Percentiles rank a stretch among this genome's conserved stretches.
Conservation (phyloP, 106 monocot species). For the Dendrobium catenatum region DNA sequence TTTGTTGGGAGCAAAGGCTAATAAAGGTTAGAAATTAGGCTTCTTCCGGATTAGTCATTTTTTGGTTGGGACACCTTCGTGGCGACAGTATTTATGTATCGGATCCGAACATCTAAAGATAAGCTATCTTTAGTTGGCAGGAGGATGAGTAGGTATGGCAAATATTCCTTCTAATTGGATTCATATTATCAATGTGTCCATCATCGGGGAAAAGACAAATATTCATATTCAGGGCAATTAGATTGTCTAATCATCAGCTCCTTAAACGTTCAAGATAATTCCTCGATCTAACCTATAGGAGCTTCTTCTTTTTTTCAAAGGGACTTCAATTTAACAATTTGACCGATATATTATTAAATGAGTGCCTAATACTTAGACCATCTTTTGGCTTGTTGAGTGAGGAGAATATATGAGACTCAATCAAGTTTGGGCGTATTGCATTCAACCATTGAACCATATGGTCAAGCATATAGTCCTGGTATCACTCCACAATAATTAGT, state of each 20-base stretch:
- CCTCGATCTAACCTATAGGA: too few relatives aligned
- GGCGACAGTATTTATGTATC: background rate
- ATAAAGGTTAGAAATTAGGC: background rate
- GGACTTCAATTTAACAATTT: too few relatives aligned
- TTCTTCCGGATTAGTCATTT: background rate
- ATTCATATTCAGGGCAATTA: background rate
- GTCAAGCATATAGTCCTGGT: too few relatives aligned
- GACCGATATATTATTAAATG: too few relatives aligned
- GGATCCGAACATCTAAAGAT: background rate
- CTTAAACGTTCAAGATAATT: too few relatives aligned
- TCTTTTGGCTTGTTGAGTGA: too few relatives aligned
- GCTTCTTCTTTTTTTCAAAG: too few relatives aligned
- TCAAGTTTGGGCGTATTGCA: too few relatives aligned
- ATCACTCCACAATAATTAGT: too few relatives aligned
- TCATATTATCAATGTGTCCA: background rate
- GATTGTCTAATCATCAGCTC: background rate
- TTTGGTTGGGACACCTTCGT: background rate
- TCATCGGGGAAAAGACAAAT: background rate
- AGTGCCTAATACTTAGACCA: too few relatives aligned
- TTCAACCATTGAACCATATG: too few relatives aligned
- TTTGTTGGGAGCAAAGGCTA: background rate
- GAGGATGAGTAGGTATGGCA: background rate
- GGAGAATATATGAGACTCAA: too few relatives aligned
- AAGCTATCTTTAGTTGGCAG: background rate
- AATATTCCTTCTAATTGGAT: background rate